phyloP scores from a whole-genome alignment of 306 rosid genomes.

The Rosa multiflora region DNA sequence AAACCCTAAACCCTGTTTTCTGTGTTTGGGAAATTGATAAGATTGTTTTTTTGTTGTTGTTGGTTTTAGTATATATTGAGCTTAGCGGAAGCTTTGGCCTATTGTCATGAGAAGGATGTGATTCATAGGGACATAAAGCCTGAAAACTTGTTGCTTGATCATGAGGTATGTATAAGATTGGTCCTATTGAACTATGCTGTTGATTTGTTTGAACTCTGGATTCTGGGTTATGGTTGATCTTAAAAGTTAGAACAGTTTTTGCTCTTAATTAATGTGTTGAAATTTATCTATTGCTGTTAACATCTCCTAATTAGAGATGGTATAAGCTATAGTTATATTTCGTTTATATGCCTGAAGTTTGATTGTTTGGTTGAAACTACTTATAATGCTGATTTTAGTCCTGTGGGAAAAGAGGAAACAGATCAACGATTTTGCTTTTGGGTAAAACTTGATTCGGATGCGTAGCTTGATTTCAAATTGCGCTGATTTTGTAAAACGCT shows the following conservation, averaged over 20 bases:
- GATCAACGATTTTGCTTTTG: background rate
- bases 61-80: slow-evolving; percentile 63
- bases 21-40: background rate
- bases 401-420: background rate
- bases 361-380: background rate
- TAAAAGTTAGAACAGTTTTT: background rate
- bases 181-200: background rate
- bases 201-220: background rate
- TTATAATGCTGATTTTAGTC: background rate
- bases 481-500: background rate
- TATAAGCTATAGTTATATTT: background rate
- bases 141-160: slow-evolving; percentile 83
- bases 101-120: slow-evolving; percentile 88
- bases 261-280: background rate
- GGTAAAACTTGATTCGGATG: background rate
- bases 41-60: slow-evolving; percentile 15
- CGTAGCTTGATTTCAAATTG: background rate
- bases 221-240: background rate
- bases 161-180: slow-evolving; percentile 49
- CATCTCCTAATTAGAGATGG: background rate
- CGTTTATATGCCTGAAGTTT: background rate
- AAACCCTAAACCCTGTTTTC: background rate
- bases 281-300: background rate
- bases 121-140: slow-evolving; percentile 97
- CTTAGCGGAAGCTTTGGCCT: slow-evolving; percentile 79